phyloP scores from a whole-genome alignment of 2,329 filamentous ascomycete species.

The Penicillium oxalicum region DNA sequence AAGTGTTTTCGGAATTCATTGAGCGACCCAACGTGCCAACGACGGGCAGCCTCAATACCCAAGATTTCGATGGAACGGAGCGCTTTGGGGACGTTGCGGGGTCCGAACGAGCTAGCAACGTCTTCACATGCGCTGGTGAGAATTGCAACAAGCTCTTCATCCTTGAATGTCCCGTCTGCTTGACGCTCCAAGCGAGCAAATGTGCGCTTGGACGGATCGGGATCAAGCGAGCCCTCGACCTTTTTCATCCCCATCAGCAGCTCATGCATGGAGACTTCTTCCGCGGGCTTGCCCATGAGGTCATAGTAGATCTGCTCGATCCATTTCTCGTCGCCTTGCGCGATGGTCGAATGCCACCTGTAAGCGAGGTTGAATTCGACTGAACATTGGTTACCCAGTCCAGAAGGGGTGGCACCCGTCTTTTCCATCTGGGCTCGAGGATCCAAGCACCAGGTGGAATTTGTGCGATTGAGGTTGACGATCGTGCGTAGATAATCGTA shows the following conservation, averaged over 20 bases:
- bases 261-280: constrained; percentile 53
- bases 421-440: constrained; percentile 64
- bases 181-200: constrained; percentile 64
- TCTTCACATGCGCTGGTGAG: constrained; percentile 67
- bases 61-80: constrained; percentile 73
- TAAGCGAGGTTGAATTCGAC: constrained; percentile 88
- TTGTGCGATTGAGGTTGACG: constrained; percentile 63
- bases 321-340: constrained; percentile 72
- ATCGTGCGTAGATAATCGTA: constrained; percentile 75
- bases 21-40: constrained; percentile 70
- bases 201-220: constrained; percentile 62
- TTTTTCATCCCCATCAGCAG: constrained; percentile 58
- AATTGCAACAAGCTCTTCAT: constrained; percentile 70
- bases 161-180: constrained; percentile 62
- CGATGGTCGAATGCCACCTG: constrained; percentile 78
- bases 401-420: constrained; percentile 57
- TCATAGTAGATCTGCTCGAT: constrained; percentile 62
- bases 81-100: constrained; percentile 65
- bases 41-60: constrained; percentile 69
- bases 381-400: constrained; percentile 75
- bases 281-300: constrained; percentile 56
- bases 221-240: constrained; percentile 55
- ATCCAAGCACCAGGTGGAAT: constrained; percentile 76
- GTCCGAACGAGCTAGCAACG: constrained; percentile 58
- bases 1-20: constrained; percentile 86